phyloP scores from a whole-genome alignment of 2,329 filamentous ascomycete genomes.

The Fusarium compactum region DNA sequence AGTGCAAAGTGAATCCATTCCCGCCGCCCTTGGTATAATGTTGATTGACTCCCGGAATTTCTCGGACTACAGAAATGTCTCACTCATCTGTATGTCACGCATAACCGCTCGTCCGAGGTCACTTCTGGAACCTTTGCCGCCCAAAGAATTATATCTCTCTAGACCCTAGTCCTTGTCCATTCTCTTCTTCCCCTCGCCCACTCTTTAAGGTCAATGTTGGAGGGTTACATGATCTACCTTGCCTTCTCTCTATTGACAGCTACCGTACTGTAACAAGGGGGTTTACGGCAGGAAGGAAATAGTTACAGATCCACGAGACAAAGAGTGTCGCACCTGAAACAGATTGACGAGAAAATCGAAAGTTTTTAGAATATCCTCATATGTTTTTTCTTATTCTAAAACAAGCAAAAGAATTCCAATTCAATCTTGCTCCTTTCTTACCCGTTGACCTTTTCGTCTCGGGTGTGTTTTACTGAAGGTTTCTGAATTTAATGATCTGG shows the following conservation, averaged over 20 bases:
- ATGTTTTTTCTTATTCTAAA: constrained; percentile 7
- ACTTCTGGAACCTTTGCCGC: constrained; percentile 9
- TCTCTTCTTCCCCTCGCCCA: neutral
- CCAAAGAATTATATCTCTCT: constrained; percentile 17
- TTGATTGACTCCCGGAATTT: constrained; percentile 18
- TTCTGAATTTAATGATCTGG: constrained; percentile 28
- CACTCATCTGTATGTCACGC: constrained; percentile 22
- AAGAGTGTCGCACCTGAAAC: constrained; percentile 25
- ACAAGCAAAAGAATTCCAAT: neutral
- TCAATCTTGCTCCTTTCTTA: neutral
- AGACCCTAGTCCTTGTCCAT: constrained; percentile 17
- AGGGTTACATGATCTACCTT: constrained; percentile 28
- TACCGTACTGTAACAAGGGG: neutral
- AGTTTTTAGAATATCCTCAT: constrained; percentile 19
- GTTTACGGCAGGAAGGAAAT: constrained; percentile 4
- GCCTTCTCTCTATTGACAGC: neutral
- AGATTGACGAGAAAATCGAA: constrained; percentile 23
- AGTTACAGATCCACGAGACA: constrained; percentile 19
- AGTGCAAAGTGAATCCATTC: neutral
- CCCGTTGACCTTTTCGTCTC: constrained; percentile 1
- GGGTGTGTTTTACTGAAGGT: neutral
- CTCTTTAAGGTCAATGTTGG: constrained; percentile 7
- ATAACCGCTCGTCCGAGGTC: constrained; percentile 26
- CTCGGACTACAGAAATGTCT: constrained; percentile 26
- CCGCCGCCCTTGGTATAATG: neutral